These are phyloP conservation scores for Gleditsia sinensis DNA, from an alignment of 306 rosid species.

Conservation along the genomic window DNA sequence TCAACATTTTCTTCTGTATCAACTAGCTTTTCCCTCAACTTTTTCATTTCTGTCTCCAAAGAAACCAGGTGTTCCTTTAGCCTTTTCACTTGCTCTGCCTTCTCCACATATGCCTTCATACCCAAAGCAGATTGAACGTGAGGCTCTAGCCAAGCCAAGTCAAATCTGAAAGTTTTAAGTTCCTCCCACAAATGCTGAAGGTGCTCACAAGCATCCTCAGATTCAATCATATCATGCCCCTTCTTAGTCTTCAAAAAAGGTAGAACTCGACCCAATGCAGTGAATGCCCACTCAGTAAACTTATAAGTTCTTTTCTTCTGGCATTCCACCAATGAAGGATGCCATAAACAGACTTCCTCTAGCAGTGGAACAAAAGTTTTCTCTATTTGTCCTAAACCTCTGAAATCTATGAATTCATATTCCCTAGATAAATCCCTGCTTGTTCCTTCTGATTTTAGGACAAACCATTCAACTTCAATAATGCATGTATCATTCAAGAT, in stretches of 20 bases:
- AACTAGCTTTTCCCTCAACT: background rate
- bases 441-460: background rate
- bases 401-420: background rate
- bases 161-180: background rate
- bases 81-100: background rate
- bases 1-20: background rate
- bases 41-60: background rate
- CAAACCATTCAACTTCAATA: background rate
- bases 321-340: background rate
- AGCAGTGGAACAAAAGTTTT: background rate
- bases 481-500: background rate
- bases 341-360: background rate
- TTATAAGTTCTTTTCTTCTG: background rate
- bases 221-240: background rate
- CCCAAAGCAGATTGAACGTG: background rate
- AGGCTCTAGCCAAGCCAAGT: background rate
- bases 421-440: no score
- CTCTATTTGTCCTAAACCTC: background rate
- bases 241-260: background rate
- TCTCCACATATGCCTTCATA: background rate
- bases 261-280: background rate
- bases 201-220: background rate
- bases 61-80: background rate
- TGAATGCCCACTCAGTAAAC: background rate
- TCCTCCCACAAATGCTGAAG: background rate